Base-by-base conservation (phyloP, 805 yeast species). In the Maudiozyma serrabonitensis region DNA sequence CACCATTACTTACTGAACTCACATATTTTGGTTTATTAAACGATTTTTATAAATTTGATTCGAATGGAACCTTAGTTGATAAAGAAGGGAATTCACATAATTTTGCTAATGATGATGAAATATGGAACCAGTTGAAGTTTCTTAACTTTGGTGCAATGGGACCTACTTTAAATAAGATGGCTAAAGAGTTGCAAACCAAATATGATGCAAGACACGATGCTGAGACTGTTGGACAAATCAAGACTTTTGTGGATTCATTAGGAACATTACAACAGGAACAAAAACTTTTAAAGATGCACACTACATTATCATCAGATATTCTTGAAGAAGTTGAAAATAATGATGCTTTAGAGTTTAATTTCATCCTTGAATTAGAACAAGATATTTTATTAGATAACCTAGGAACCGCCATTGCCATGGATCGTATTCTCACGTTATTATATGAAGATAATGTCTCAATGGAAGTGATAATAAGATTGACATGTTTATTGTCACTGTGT, bases 101-200 rank as follows among this genome's bases (percentile, higher is more conserved):
- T 21, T 56, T 52, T 37, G 50, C 50, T 19, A 57, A 54, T 16
- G 68, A 67, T 32, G 68, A 67, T 37, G 64, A 60, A 4, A 60
- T 61, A n/a, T 59, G 64, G 68, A 54, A 62, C 32, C 60, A 73
- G 6, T 70, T 90, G 15, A 78, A 80, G 53, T 78, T 80, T 59
- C 67, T 81, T 49, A 89, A 89, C 54, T 90, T 93, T 64, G 84
- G 90, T 1, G 75, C 81, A 25, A 82, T 90, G 35, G 97, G 97
- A 1, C 75, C 79, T 6, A 73, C 74, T 25, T 72, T 93, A 43
- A 90, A 88, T 62, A 63, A 70, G 25, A 70, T 80, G 50, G 97
- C 97, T 0, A 81, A 79, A 54, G 68, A 73, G 43, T 69, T 93
- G 42, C 95, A 88, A 62, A 68, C 70, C 4, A 82, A 82, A 58